Evolutionary conservation across 345 rosid species (phyloP).

Genomic region (Gossypium ekmanianum): DNA sequence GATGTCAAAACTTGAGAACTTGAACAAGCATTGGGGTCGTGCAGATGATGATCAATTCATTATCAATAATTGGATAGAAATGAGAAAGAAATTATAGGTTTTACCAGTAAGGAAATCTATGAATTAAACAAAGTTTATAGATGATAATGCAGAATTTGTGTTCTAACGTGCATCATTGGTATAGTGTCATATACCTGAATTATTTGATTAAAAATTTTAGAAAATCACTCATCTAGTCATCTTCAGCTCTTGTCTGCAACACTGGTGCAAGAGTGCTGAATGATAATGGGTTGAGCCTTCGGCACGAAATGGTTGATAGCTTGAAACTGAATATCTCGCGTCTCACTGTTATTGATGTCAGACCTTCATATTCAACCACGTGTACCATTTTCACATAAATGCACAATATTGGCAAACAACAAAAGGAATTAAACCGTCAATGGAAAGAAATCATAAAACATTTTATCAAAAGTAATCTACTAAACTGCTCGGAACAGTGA

Average conservation of each 20-base stretch:
- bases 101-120: neutral
- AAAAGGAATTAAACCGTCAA: neutral
- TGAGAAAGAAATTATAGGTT: neutral
- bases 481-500: neutral
- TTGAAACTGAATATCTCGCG: slow-evolving; percentile 32
- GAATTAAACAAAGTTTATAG: too few relatives aligned
- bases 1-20: neutral
- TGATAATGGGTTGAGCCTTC: too few relatives aligned
- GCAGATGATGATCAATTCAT: neutral
- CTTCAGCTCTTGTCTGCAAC: neutral
- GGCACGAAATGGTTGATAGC: slow-evolving; percentile 9
- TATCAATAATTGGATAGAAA: neutral
- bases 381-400: neutral
- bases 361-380: slow-evolving; percentile 21
- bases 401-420: neutral
- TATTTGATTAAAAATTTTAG: too few relatives aligned
- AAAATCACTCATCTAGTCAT: neutral
- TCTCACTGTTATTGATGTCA: slow-evolving; percentile 31
- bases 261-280: too few relatives aligned
- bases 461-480: too few relatives aligned
- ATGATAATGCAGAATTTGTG: too few relatives aligned
- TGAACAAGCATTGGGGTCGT: neutral
- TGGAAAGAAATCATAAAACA: neutral
- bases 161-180: neutral
- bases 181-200: neutral